These are phyloP conservation scores for Phialemonium atrogriseum DNA, from an alignment of 2,329 filamentous ascomycete species.

Conservation along the genomic window DNA sequence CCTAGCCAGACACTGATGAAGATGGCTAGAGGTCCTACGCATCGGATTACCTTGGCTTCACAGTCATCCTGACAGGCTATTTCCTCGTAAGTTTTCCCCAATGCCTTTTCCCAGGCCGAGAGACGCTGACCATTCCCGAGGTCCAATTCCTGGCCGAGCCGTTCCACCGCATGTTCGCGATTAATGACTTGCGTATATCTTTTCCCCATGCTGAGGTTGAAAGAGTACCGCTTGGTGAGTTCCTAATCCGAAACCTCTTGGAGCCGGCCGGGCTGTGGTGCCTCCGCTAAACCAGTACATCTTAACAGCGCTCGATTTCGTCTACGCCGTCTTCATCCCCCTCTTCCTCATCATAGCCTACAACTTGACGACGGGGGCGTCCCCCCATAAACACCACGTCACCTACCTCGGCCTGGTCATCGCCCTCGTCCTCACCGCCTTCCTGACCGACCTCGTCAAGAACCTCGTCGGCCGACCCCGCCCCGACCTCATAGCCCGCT, in stretches of 20 bases:
- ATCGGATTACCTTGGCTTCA: slow-evolving; percentile 77
- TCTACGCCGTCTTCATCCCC: slow-evolving; percentile 70
- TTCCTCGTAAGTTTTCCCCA: slow-evolving; percentile 40
- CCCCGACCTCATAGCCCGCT: slow-evolving; percentile 61
- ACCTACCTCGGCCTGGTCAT: slow-evolving; percentile 75
- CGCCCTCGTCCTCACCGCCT: slow-evolving; percentile 64
- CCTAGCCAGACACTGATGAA: no score
- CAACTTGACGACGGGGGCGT: slow-evolving; percentile 53
- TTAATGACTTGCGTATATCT: slow-evolving; percentile 76
- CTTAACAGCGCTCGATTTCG: slow-evolving; percentile 57
- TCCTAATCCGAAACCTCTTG: neutral
- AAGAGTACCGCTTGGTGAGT: slow-evolving; percentile 68
- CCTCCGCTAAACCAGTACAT: neutral
- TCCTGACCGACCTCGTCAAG: slow-evolving; percentile 87
- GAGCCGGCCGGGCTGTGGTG: neutral
- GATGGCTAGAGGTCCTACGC: slow-evolving; percentile 74
- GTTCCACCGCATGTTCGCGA: slow-evolving; percentile 90
- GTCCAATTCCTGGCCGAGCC: slow-evolving; percentile 65
- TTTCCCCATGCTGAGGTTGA: slow-evolving; percentile 82
- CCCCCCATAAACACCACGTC: slow-evolving; percentile 74
- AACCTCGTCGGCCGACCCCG: slow-evolving; percentile 79
- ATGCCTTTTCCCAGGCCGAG: slow-evolving; percentile 11
- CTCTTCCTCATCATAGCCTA: slow-evolving; percentile 57
- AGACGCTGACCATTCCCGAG: slow-evolving; percentile 26
- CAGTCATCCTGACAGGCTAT: slow-evolving; percentile 60